Base-by-base conservation (phyloP, 441 rosid species). In the Populus tomentosa region DNA sequence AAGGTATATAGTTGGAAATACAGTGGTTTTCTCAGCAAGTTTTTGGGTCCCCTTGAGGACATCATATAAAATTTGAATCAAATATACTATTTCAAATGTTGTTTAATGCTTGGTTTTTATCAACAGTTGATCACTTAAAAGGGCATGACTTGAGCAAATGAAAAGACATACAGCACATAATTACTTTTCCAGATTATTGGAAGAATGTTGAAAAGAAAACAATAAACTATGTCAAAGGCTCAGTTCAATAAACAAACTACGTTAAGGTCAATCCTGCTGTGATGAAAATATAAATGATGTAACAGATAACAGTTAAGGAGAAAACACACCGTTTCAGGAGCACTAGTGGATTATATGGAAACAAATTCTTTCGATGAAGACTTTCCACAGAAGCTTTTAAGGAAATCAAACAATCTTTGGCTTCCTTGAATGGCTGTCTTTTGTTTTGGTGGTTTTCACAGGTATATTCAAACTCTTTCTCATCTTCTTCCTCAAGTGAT, bases 281-380 rank as follows among this genome's bases (percentile, higher is more conserved):
- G 36, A 36, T 33, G 33, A 13, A 28, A 53, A 3, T 30, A 77
- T 10, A 35, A 21, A 23, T 16, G 61, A 53, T 50, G 59, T 50
- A 5, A 42, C 21, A 24, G 56, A 56, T n/a, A 32, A 68, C 20
- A 61, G 65, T 13, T 32, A 11, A 14, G 62, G 26, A 74, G 50
- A 62, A 33, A 75, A 71, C 82, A 28, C 33, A 95, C 99, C 97
- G 90, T 80, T 88, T 90, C 68, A 95, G 82, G 84, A 95, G 96
- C 74, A 85, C 92, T 79, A 82, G 84, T 42, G 98, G 97, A 81
- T 93, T 90, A 77, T 95, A 95, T 10, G 95, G 93, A 85, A 95
- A 93, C 74, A 95, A 79, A 61, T 86, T 88, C 87, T 91, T 93
- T 75, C 53, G 80, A 78, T 88, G 90, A 80, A 95, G 97, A 84